Conservation (phyloP, 2,329 filamentous ascomycete genomes). For the Hypoxylon sp. region DNA sequence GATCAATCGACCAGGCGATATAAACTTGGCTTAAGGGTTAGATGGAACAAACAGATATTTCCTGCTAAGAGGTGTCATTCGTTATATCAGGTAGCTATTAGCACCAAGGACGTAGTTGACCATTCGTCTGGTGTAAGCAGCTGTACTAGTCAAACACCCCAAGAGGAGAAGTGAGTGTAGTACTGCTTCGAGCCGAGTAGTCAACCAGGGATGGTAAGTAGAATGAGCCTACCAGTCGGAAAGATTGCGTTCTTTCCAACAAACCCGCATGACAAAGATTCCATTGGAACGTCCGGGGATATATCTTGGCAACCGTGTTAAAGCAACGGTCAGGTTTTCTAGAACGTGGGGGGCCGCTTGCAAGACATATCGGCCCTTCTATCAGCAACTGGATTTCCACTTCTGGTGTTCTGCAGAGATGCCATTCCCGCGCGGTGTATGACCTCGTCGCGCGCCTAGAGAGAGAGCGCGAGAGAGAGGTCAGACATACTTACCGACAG, state of each 20-base stretch:
- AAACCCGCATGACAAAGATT: constrained; percentile 14
- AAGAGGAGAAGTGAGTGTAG: background rate
- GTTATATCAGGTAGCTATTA: background rate
- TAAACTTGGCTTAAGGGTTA: background rate
- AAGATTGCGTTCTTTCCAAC: constrained; percentile 7
- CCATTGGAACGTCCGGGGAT: constrained; percentile 19
- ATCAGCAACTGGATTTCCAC: constrained; percentile 17
- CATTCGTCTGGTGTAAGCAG: background rate
- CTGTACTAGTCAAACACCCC: constrained; percentile 1
- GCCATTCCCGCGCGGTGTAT: constrained; percentile 27
- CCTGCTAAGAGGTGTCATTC: background rate
- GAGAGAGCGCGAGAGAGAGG: constrained; percentile 6
- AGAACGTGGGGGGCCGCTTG: constrained; percentile 22
- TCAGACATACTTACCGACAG: constrained; percentile 40
- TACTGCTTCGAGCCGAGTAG: constrained; percentile 5
- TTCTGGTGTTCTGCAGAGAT: constrained; percentile 17
- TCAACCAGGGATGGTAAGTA: constrained; percentile 10
- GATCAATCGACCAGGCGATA: constrained; percentile 4
- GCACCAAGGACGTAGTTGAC: background rate
- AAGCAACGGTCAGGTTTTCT: constrained; percentile 11
- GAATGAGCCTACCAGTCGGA: background rate
- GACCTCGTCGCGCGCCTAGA: constrained; percentile 31
- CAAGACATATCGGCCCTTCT: constrained; percentile 28
- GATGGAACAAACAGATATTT: background rate
- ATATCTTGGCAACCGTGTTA: constrained; percentile 19